These are phyloP conservation scores for Candida maltosa DNA, from an alignment of 805 yeast species.

Conservation along the genomic window DNA sequence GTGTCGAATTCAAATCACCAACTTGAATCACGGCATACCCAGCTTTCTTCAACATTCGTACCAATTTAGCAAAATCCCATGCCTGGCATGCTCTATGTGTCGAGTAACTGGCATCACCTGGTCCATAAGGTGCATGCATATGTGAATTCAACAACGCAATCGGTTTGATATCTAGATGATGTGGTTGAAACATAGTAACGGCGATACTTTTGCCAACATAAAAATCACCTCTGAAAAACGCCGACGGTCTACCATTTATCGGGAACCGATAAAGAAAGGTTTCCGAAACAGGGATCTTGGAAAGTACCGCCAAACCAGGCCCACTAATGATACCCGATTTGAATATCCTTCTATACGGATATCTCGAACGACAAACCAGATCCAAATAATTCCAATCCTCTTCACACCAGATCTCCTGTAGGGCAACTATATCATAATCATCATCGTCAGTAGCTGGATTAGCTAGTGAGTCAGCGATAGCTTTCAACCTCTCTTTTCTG, in stretches of 20 bases:
- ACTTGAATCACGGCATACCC: constrained; percentile 87
- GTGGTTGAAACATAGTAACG: constrained; percentile 59
- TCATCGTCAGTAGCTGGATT: constrained; percentile 20
- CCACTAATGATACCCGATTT: constrained; percentile 86
- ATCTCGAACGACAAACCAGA: constrained; percentile 38
- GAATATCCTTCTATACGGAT: constrained; percentile 68
- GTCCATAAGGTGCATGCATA: constrained; percentile 91
- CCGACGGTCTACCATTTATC: constrained; percentile 90
- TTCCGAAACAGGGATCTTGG: constrained; percentile 77
- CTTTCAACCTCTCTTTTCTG: constrained; percentile 61
- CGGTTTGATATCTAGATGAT: constrained; percentile 43
- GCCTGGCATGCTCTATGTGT: constrained; percentile 95
- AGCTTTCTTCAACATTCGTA: constrained; percentile 56
- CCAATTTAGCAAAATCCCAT: constrained; percentile 83
- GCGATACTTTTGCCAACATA: constrained; percentile 90
- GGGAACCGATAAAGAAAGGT: constrained; percentile 84
- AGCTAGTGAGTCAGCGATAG: constrained; percentile 68
- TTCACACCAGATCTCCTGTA: constrained; percentile 93
- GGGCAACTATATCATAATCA: constrained; percentile 77
- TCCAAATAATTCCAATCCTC: constrained; percentile 75
- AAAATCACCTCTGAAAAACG: constrained; percentile 95
- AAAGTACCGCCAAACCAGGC: constrained; percentile 85
- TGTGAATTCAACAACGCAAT: constrained; percentile 86
- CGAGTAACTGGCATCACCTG: constrained; percentile 85
- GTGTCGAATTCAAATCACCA: constrained; percentile 89